Evolutionary conservation across 192 early-diverging fungal species (phyloP).

Genomic region (Lobosporangium transversale): DNA sequence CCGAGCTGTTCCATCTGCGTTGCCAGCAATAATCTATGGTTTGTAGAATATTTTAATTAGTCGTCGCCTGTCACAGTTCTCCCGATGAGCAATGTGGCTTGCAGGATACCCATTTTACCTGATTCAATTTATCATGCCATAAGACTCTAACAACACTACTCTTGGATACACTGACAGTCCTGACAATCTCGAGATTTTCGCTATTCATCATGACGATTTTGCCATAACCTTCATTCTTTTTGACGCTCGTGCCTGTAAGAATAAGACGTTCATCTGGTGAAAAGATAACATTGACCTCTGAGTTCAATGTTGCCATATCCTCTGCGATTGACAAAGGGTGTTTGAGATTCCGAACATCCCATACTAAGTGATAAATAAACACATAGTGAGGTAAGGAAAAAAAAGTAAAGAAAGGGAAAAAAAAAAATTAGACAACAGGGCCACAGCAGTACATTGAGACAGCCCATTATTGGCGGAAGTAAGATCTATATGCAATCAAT

Average conservation of each 20-base stretch:
- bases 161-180: conserved; percentile 62
- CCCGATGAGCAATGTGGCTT: neutral
- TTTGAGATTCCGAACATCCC: conserved; percentile 87
- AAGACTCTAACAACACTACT: conserved; percentile 76
- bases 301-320: conserved; percentile 70
- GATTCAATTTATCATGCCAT: conserved; percentile 93
- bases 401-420: too few species aligned
- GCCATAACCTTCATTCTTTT: conserved; percentile 75
- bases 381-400: too few species aligned
- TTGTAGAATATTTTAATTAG: neutral
- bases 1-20: conserved; percentile 75
- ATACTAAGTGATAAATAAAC: conserved; percentile 64
- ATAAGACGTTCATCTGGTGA: conserved; percentile 84
- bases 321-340: conserved; percentile 66
- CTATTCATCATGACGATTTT: conserved; percentile 74
- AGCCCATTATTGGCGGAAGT: too few species aligned
- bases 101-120: too few species aligned
- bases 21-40: conserved; percentile 78
- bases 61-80: neutral
- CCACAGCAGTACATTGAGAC: too few species aligned
- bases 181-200: conserved; percentile 63
- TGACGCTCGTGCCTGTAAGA: conserved; percentile 74
- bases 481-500: too few species aligned
- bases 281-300: conserved; percentile 84
- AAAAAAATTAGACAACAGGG: too few species aligned